Conservation (phyloP, 805 yeast genomes). For the Danielia oregonensis region DNA sequence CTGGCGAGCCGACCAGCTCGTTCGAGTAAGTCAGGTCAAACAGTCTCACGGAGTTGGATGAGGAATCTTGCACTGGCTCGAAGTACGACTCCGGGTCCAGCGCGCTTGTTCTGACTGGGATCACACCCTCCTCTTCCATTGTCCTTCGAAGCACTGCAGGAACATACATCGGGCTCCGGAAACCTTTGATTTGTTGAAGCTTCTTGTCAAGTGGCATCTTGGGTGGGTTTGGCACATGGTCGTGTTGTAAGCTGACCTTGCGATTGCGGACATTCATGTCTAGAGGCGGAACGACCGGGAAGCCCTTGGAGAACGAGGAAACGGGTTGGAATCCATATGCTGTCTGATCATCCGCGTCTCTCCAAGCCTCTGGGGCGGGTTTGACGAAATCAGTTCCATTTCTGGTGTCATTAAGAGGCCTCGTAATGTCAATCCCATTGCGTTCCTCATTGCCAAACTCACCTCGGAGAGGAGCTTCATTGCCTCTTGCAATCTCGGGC, state of each 20-base stretch:
- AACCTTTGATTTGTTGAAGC: slow-evolving; percentile 71
- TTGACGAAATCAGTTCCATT: too few relatives aligned
- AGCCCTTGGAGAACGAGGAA: neutral
- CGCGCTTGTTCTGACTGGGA: neutral
- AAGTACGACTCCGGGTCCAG: neutral
- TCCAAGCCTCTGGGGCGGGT: too few relatives aligned
- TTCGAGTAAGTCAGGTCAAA: slow-evolving; percentile 28
- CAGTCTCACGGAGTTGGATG: slow-evolving; percentile 26
- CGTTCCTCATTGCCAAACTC: too few relatives aligned
- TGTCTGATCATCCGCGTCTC: too few relatives aligned
- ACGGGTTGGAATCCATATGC: neutral
- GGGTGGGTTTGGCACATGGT: slow-evolving; percentile 18
- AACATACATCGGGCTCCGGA: slow-evolving; percentile 80
- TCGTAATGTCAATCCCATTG: too few relatives aligned
- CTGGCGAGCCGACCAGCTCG: slow-evolving; percentile 21
- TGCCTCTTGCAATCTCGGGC: too few relatives aligned
- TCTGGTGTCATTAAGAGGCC: too few relatives aligned
- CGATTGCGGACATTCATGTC: slow-evolving; percentile 21
- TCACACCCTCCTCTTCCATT: slow-evolving; percentile 8
- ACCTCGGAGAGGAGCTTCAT: too few relatives aligned
- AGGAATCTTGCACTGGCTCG: slow-evolving; percentile 5
- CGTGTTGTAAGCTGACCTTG: slow-evolving; percentile 1
- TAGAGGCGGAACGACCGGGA: slow-evolving; percentile 21
- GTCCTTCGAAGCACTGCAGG: slow-evolving; percentile 79
- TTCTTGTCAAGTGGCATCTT: slow-evolving; percentile 27